phyloP scores from a whole-genome alignment of 73 alveolate genomes.

The Paramecium sexaurelia region DNA sequence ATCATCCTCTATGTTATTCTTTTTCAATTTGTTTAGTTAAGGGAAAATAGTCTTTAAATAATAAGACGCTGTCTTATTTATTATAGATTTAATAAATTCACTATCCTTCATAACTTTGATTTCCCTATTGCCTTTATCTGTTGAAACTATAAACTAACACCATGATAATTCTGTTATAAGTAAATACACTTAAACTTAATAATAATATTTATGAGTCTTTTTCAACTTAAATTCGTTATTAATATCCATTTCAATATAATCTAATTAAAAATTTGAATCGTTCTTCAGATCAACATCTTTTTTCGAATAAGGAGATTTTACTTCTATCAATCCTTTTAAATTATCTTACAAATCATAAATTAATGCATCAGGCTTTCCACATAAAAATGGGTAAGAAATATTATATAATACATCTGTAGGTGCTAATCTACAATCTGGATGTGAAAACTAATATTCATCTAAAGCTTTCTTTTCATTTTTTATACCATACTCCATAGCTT shows the following conservation, averaged over 20 bases:
- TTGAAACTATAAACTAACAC: background rate
- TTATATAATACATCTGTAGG: background rate
- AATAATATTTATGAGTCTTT: background rate
- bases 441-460: background rate
- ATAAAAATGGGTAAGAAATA: background rate
- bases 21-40: background rate
- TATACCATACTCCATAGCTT: background rate
- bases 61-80: background rate
- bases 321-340: background rate
- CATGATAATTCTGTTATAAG: background rate
- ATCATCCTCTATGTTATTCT: background rate
- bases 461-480: background rate
- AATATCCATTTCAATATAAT: background rate
- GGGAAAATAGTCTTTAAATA: background rate
- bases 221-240: background rate
- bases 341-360: background rate
- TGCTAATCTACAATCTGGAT: background rate
- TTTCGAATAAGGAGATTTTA: background rate
- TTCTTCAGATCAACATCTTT: background rate
- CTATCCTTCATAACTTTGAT: background rate
- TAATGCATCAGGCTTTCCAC: slow-evolving; percentile 8
- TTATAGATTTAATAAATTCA: background rate
- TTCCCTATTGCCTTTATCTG: background rate
- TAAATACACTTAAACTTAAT: background rate
- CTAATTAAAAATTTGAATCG: background rate